Evolutionary conservation across 2,329 filamentous ascomycete species (phyloP).

Genomic region (Nigrospora sphaerica): DNA sequence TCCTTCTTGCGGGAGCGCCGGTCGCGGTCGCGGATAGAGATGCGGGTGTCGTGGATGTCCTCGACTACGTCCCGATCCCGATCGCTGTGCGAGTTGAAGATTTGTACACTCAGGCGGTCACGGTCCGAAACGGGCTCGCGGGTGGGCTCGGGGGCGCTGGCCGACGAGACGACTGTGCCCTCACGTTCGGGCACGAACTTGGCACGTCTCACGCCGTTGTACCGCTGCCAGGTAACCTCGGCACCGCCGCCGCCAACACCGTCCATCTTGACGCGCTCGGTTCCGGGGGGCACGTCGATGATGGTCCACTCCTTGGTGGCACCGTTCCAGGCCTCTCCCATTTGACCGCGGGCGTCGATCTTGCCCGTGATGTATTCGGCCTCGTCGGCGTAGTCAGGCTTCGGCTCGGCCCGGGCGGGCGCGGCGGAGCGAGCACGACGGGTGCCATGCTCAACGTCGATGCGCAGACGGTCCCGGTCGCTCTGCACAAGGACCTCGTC

Average conservation of each 20-base stretch:
- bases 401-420: slow-evolving; percentile 26
- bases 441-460: slow-evolving; percentile 28
- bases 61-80: slow-evolving; percentile 29
- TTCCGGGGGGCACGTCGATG: slow-evolving; percentile 78
- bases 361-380: slow-evolving; percentile 52
- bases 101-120: slow-evolving; percentile 37
- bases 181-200: slow-evolving; percentile 68
- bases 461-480: slow-evolving; percentile 40
- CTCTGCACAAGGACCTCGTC: slow-evolving; percentile 64
- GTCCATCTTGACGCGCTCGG: slow-evolving; percentile 75
- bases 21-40: slow-evolving; percentile 28
- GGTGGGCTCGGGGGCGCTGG: slow-evolving; percentile 24
- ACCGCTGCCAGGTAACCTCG: slow-evolving; percentile 72
- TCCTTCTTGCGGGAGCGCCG: slow-evolving; percentile 31
- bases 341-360: slow-evolving; percentile 54
- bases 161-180: slow-evolving; percentile 29
- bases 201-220: slow-evolving; percentile 68
- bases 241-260: slow-evolving; percentile 67
- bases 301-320: slow-evolving; percentile 74
- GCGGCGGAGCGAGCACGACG: slow-evolving; percentile 47
- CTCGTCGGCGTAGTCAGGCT: slow-evolving; percentile 54
- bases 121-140: slow-evolving; percentile 20
- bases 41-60: slow-evolving; percentile 45
- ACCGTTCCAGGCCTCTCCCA: slow-evolving; percentile 68
- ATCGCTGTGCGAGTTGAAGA: slow-evolving; percentile 30